Conservation (phyloP, 495 filamentous ascomycete genomes). For the Trichocladium uniseriatum region DNA sequence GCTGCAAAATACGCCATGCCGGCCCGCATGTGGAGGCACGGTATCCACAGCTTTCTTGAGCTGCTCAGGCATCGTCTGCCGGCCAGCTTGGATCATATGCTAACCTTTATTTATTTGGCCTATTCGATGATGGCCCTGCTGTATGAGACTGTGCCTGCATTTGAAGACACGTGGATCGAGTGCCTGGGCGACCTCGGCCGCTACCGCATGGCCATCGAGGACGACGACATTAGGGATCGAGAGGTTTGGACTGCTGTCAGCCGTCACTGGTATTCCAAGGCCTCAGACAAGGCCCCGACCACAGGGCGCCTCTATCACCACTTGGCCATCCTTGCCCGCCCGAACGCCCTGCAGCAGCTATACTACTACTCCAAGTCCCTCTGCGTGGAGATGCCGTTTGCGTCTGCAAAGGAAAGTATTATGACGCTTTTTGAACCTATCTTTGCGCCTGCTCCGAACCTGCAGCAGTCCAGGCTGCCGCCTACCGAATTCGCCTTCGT, state of each 20-base stretch:
- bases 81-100: conserved; percentile 64
- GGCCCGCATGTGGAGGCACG: conserved; percentile 61
- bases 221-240: conserved; percentile 57
- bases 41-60: conserved; percentile 65
- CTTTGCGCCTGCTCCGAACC: conserved; percentile 39
- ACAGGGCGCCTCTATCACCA: conserved; percentile 78
- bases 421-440: conserved; percentile 62
- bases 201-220: conserved; percentile 66
- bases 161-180: conserved; percentile 84
- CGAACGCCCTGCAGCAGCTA: conserved; percentile 62
- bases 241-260: conserved; percentile 74
- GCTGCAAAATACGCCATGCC: conserved; percentile 72
- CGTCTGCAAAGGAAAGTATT: conserved; percentile 58
- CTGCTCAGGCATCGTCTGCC: conserved; percentile 61
- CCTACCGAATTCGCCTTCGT: conserved; percentile 46
- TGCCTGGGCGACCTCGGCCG: conserved; percentile 70
- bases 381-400: conserved; percentile 47
- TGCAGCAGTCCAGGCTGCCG: conserved; percentile 6
- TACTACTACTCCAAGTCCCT: conserved; percentile 56
- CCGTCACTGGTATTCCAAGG: conserved; percentile 72
- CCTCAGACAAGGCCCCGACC: conserved; percentile 58
- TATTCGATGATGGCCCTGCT: conserved; percentile 75
- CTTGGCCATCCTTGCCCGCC: conserved; percentile 69
- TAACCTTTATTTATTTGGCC: conserved; percentile 70
- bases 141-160: conserved; percentile 64